Evolutionary conservation across 2,329 filamentous ascomycete genomes (phyloP), one percentile per base, ranked within the genome.

Genomic region (Rhinocladiella mackenziei): DNA sequence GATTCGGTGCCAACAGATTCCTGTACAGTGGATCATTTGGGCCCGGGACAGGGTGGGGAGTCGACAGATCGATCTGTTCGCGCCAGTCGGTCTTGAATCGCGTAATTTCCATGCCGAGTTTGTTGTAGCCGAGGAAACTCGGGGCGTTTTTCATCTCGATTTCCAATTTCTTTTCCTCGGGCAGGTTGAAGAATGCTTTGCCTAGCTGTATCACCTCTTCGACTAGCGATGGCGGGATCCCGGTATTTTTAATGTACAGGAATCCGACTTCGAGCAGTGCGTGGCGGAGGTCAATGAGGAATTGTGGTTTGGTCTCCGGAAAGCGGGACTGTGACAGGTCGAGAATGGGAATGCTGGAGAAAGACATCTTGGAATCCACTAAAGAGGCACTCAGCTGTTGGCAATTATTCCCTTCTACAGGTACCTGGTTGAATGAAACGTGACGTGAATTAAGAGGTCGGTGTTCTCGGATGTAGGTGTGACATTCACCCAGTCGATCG

Each of bases 241-340:
- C 84, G 2, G 86, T 82, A 59, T 94, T 89, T 60, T 82, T 83
- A 50, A 94, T 76, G 60, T 94, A 94, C 15, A 94, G 65, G 59
- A 94, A 94, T 1, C 88, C 88, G n/a, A 94, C 85, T 62, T 91
- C 84, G 58, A 94, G 77, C 22, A 94, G 69, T 0, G 86, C 86
- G 64, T 84, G 72, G 11, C 84, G 83, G 22, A 94, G 74, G 41
- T 86, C 73, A 1, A 70, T 65, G 0, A 94, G 75, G 58, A 94
- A 92, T 22, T 68, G 69, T 2, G 84, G 76, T 65, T 92, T 94
- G 0, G 84, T 82, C 4, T 69, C 68, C 13, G 78, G 73, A 55
- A 80, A 67, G 52, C 73, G 70, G 28, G 86, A 83, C 15, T 77
- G 70, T 10, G 83, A 77, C 48, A 94, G 75, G 61, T 91, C 85